Evolutionary conservation across 2,329 filamentous ascomycete genomes (phyloP).

Genomic region (Akanthomyces dipterigenus): DNA sequence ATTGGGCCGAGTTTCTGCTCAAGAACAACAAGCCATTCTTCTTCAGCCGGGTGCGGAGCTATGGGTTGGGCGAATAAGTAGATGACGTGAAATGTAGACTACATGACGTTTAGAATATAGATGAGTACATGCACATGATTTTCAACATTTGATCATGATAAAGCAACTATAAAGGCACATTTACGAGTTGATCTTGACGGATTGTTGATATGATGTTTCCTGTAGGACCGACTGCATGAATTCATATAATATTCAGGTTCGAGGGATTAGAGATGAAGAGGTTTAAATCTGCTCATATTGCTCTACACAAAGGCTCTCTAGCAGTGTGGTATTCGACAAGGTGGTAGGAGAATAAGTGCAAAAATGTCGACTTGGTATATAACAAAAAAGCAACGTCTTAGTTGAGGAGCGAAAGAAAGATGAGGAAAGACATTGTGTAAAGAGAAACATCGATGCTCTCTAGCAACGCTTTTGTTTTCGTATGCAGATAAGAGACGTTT

Average conservation of each 20-base stretch:
- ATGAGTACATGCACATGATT: not conserved
- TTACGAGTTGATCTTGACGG: not conserved
- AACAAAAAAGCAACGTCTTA: not conserved
- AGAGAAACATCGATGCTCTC: not conserved
- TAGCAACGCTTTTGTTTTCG: not conserved
- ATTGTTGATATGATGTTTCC: too few relatives aligned
- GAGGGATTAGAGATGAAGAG: too few relatives aligned
- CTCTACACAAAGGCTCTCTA: not conserved
- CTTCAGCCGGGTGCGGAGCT: slow-evolving; percentile 60
- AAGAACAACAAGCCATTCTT: slow-evolving; percentile 60
- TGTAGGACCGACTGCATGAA: too few relatives aligned
- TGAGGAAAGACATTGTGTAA: not conserved
- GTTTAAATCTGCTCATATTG: not conserved
- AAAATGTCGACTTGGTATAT: not conserved
- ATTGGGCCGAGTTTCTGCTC: slow-evolving; percentile 74
- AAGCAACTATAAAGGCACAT: not conserved
- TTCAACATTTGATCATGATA: too few relatives aligned
- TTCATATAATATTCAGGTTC: too few relatives aligned
- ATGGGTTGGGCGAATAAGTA: slow-evolving; percentile 37
- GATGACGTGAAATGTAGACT: not conserved
- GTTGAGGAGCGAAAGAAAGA: not conserved
- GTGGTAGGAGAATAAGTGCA: not conserved
- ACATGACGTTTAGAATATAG: not conserved
- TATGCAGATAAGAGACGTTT: not conserved
- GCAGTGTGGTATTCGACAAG: not conserved